phyloP scores from a whole-genome alignment of 2,329 filamentous ascomycete genomes.

The Xylariaceae sp. region DNA sequence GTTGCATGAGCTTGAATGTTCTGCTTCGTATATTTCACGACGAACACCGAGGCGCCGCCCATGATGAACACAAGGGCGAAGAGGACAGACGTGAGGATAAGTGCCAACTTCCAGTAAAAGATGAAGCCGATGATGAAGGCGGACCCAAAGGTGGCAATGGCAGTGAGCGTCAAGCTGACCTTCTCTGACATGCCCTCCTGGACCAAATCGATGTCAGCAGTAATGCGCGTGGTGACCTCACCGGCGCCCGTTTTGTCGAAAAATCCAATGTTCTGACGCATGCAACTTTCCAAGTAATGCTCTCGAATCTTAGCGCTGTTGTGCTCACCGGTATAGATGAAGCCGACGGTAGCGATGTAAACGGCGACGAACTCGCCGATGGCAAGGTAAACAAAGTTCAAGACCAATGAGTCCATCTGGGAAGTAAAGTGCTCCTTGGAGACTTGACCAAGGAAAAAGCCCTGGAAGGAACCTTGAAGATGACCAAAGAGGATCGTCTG shows the following conservation, averaged over 20 bases:
- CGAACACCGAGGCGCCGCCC: conserved; percentile 65
- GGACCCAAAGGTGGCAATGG: conserved; percentile 75
- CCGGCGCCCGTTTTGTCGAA: conserved; percentile 91
- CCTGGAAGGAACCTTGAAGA: conserved; percentile 65
- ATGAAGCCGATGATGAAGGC: conserved; percentile 88
- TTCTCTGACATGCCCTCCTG: conserved; percentile 94
- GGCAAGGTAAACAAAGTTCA: conserved; percentile 83
- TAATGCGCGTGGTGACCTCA: conserved; percentile 91
- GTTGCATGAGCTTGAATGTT: conserved; percentile 74
- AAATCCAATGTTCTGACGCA: conserved; percentile 85
- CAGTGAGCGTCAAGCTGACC: conserved; percentile 69
- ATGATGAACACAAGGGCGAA: conserved; percentile 73
- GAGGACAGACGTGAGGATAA: conserved; percentile 80
- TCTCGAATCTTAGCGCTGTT: conserved; percentile 73
- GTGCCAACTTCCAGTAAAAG: conserved; percentile 86
- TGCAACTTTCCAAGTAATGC: conserved; percentile 75
- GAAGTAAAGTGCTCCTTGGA: conserved; percentile 51
- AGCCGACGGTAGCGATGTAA: conserved; percentile 78
- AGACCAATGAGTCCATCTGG: conserved; percentile 56
- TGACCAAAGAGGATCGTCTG: conserved; percentile 81
- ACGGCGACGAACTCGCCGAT: conserved; percentile 72
- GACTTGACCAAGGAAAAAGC: conserved; percentile 49
- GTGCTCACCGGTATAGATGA: conserved; percentile 82
- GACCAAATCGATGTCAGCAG: conserved; percentile 85
- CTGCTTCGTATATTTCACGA: conserved; percentile 74